phyloP scores from a whole-genome alignment of 768 basidiomycete genomes.

The Podaxis sp. region DNA sequence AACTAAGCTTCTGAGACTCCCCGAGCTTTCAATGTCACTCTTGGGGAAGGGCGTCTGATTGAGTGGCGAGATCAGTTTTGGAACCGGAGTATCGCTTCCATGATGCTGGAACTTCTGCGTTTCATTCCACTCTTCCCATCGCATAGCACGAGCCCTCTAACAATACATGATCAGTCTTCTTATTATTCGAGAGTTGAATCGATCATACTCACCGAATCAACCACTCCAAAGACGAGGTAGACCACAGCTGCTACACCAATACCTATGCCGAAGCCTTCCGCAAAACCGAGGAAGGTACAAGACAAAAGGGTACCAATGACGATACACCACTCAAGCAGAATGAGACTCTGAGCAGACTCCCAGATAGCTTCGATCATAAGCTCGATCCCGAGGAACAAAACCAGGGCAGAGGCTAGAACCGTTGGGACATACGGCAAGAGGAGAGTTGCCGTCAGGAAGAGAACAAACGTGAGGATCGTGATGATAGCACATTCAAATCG shows the following conservation, averaged over 20 bases:
- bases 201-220: constrained; percentile 22
- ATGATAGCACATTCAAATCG: constrained; percentile 23
- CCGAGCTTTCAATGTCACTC: neutral
- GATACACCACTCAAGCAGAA: constrained; percentile 22
- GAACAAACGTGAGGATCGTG: constrained; percentile 16
- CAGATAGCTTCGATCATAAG: constrained; percentile 24
- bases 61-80: constrained; percentile 9
- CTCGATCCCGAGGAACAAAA: constrained; percentile 26
- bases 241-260: constrained; percentile 22
- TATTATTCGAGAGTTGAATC: neutral
- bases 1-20: neutral
- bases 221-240: constrained; percentile 21
- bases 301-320: constrained; percentile 21
- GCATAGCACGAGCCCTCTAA: constrained; percentile 19
- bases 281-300: constrained; percentile 26
- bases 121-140: constrained; percentile 24
- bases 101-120: constrained; percentile 1
- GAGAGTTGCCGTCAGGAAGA: constrained; percentile 21
- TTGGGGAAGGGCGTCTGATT: constrained; percentile 3
- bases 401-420: constrained; percentile 22
- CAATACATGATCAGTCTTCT: too few species aligned
- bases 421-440: constrained; percentile 25
- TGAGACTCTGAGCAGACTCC: constrained; percentile 22
- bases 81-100: constrained; percentile 1
- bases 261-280: constrained; percentile 26